These are phyloP conservation scores for Linderniella brevidens DNA, from an alignment of 257 asterid genomes.

Conservation along the genomic window DNA sequence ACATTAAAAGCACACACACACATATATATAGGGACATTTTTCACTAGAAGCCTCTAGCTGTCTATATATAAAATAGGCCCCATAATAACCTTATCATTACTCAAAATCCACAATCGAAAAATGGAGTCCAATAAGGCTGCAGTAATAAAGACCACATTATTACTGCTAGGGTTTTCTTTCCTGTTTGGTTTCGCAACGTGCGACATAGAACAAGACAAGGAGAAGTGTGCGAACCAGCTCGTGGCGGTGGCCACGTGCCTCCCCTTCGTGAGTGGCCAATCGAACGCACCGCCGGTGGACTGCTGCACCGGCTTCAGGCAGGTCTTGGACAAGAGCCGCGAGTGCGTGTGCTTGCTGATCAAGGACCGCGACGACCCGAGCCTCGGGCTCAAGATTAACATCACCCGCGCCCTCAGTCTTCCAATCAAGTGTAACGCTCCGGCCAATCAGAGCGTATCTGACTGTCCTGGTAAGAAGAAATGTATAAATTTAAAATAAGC, in stretches of 20 bases:
- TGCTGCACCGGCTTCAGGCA: slow-evolving; percentile 1
- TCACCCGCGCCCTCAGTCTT: background rate
- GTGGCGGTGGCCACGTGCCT: slow-evolving; percentile 1
- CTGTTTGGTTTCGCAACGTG: no score
- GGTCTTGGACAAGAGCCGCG: background rate
- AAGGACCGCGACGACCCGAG: slow-evolving; percentile 2
- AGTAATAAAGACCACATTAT: no score
- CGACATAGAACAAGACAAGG: no score
- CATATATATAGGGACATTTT: no score
- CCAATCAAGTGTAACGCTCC: background rate
- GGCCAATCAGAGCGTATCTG: background rate
- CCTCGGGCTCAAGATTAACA: slow-evolving; percentile 1
- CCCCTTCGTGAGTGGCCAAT: background rate
- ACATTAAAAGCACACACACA: no score
- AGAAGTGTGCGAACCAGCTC: background rate
- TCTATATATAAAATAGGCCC: no score
- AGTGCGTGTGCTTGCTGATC: background rate
- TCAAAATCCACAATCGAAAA: no score
- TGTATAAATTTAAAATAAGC: no score
- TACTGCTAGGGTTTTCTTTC: no score
- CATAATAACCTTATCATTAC: no score
- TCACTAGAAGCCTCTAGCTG: no score
- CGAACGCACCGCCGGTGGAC: background rate
- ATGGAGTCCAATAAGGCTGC: no score
- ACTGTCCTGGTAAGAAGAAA: background rate